phyloP scores from a whole-genome alignment of 495 filamentous ascomycete genomes.

The Neurospora terricola region DNA sequence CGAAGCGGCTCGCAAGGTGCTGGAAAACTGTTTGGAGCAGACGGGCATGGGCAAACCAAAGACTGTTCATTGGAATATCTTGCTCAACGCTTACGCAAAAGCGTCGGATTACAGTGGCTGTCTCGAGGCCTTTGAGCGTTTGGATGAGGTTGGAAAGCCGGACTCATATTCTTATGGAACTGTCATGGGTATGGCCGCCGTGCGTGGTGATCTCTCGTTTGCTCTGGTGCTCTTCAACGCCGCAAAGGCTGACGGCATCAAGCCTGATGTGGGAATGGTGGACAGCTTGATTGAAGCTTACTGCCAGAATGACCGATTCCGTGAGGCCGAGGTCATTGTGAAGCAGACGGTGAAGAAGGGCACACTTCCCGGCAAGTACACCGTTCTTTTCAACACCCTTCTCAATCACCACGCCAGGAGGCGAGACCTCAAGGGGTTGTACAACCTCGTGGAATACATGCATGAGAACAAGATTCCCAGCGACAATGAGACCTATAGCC shows the following conservation, averaged over 20 bases:
- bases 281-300: conserved; percentile 57
- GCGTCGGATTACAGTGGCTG: conserved; percentile 55
- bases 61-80: conserved; percentile 56
- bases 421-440: conserved; percentile 50
- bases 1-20: conserved; percentile 44
- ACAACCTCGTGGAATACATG: conserved; percentile 56
- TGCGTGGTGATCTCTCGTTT: conserved; percentile 64
- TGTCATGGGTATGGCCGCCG: conserved; percentile 60
- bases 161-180: conserved; percentile 56
- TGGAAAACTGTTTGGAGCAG: conserved; percentile 44
- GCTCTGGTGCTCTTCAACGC: conserved; percentile 51
- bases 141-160: conserved; percentile 40
- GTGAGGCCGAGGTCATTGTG: conserved; percentile 52
- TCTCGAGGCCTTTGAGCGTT: conserved; percentile 45
- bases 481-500: conserved; percentile 61
- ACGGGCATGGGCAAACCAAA: conserved; percentile 45
- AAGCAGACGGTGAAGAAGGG: conserved; percentile 26
- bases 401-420: conserved; percentile 56
- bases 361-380: conserved; percentile 30
- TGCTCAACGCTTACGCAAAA: conserved; percentile 61
- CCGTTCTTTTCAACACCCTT: conserved; percentile 70
- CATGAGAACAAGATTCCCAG: conserved; percentile 43
- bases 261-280: conserved; percentile 42
- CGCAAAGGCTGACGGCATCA: conserved; percentile 35
- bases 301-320: conserved; percentile 49